Evolutionary conservation across 768 basidiomycete species (phyloP).

Genomic region (Collybia mongolica): DNA sequence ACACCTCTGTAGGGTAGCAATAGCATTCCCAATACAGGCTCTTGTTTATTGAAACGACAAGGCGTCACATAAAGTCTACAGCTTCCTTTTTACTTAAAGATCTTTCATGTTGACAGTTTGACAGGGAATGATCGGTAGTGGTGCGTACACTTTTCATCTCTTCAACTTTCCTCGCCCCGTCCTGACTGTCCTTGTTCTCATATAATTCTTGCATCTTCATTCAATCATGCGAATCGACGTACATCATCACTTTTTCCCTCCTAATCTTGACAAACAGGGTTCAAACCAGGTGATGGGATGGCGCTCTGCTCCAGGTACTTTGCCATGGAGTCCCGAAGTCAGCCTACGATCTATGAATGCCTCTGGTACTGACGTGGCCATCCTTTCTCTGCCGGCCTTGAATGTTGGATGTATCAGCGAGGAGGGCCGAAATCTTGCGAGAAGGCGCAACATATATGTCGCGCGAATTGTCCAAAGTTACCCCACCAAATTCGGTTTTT

Average conservation of each 20-base stretch:
- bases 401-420: constrained; percentile 33
- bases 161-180: constrained; percentile 11
- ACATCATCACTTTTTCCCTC: constrained; percentile 77
- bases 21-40: no score
- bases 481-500: constrained; percentile 65
- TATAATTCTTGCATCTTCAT: background rate
- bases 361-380: constrained; percentile 53
- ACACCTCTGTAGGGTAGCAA: background rate
- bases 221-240: constrained; percentile 50
- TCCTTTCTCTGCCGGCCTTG: constrained; percentile 67
- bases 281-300: constrained; percentile 53
- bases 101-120: background rate
- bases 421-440: constrained; percentile 39
- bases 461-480: constrained; percentile 46
- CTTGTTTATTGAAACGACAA: background rate
- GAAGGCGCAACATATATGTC: constrained; percentile 47
- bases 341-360: constrained; percentile 66
- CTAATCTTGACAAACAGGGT: constrained; percentile 45
- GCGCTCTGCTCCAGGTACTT: constrained; percentile 58
- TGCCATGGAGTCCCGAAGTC: constrained; percentile 62
- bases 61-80: constrained; percentile 1
- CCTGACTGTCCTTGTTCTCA: background rate
- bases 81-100: background rate
- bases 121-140: background rate
- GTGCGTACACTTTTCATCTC: background rate